Evolutionary conservation across 495 filamentous ascomycete genomes (phyloP).

Genomic region (Penicillium salamii): DNA sequence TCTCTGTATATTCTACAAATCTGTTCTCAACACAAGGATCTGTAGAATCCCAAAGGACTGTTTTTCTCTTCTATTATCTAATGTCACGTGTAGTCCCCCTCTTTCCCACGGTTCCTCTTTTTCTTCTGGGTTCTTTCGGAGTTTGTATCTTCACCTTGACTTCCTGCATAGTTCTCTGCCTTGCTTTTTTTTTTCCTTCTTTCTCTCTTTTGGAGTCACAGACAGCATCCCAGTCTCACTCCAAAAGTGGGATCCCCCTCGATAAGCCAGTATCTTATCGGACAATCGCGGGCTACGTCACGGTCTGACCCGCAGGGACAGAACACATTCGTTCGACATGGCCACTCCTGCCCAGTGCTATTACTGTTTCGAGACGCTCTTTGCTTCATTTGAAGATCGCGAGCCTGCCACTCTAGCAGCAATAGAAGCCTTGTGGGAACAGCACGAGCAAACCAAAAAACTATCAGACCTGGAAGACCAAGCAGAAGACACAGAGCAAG

Average conservation of each 20-base stretch:
- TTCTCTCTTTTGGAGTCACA: not conserved
- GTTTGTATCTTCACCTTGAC: not conserved
- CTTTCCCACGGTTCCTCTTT: not conserved
- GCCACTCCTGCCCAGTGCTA: constrained; percentile 80
- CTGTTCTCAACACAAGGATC: constrained; percentile 11
- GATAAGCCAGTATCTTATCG: constrained; percentile 20
- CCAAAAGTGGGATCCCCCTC: not conserved
- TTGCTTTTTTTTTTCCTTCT: not conserved
- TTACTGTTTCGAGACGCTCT: constrained; percentile 85
- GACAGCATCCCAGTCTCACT: too few species aligned
- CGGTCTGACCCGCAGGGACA: too few species aligned
- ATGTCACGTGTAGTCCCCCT: not conserved
- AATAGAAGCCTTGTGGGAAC: constrained; percentile 70
- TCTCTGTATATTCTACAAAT: constrained; percentile 13
- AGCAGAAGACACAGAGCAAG: constrained; percentile 14
- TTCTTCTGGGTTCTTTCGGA: not conserved
- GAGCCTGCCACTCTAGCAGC: constrained; percentile 56
- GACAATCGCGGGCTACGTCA: constrained; percentile 7
- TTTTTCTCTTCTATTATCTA: constrained; percentile 1
- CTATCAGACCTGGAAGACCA: constrained; percentile 28
- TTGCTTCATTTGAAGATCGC: constrained; percentile 60
- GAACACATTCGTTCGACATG: constrained; percentile 50
- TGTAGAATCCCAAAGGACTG: constrained; percentile 8
- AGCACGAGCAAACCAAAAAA: constrained; percentile 47
- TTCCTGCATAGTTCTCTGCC: not conserved